Evolutionary conservation across 345 rosid species (phyloP).

Genomic region (Syzygium aromaticum): DNA sequence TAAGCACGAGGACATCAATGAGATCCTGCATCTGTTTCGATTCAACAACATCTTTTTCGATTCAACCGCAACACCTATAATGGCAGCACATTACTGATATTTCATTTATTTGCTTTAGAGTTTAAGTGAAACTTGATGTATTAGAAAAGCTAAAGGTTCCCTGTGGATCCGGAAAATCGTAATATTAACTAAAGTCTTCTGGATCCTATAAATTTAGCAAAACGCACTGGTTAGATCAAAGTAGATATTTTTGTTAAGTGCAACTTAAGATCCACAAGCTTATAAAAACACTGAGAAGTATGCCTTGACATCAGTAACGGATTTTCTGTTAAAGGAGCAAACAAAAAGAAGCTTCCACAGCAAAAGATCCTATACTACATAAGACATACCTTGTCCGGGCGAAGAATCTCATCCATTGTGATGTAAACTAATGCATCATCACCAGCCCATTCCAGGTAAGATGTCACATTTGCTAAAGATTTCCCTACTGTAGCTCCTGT

Average conservation of each 20-base stretch:
- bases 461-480: slow-evolving; percentile 51
- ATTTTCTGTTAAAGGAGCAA: not conserved
- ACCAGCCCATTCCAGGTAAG: slow-evolving; percentile 67
- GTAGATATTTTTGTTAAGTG: not conserved
- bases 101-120: not conserved
- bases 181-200: not conserved
- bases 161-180: not conserved
- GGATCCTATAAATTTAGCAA: not conserved
- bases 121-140: not conserved
- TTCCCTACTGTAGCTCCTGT: slow-evolving; percentile 30
- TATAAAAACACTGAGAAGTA: not conserved
- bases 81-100: not conserved
- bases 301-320: not conserved
- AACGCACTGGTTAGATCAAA: not conserved
- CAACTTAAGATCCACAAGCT: too few species aligned
- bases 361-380: not conserved
- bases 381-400: slow-evolving; percentile 70
- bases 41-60: not conserved
- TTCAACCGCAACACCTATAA: not conserved
- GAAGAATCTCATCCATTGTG: slow-evolving; percentile 79
- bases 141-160: not conserved
- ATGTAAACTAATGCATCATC: slow-evolving; percentile 66
- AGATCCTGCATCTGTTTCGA: not conserved
- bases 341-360: not conserved
- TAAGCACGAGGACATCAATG: not conserved